A percentile compares a stretch with the other conserved stretches of the same genome.
Conservation (phyloP, 2,329 filamentous ascomycete genomes). For the Aspergillus floridensis region DNA sequence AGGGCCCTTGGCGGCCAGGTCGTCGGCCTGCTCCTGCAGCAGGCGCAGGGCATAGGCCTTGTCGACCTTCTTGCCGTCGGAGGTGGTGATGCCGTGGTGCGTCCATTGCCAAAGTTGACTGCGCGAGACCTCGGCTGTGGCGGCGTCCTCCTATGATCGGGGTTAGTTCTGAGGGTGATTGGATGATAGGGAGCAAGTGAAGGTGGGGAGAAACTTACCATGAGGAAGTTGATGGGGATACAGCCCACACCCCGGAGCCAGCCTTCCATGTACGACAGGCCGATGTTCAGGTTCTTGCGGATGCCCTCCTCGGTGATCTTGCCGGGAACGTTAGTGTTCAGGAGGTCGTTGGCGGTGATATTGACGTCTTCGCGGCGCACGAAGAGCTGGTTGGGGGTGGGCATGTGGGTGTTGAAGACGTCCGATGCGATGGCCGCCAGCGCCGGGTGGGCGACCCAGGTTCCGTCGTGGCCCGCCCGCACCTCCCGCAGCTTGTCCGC, state of each 20-base stretch:
- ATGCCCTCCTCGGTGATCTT: conserved; percentile 91
- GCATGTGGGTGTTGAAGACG: conserved; percentile 98
- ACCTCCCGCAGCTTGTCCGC: conserved; percentile 96
- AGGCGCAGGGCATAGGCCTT: conserved; percentile 86
- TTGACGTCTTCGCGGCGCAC: conserved; percentile 83
- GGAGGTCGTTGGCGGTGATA: conserved; percentile 81
- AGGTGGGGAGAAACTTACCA: conserved; percentile 52
- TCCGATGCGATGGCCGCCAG: conserved; percentile 84
- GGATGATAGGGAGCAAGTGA: not conserved
- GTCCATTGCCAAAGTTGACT: conserved; percentile 98
- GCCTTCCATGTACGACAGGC: conserved; percentile 96
- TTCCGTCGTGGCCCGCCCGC: conserved; percentile 90
- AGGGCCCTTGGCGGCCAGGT: conserved; percentile 69
- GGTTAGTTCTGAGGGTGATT: too few species aligned
- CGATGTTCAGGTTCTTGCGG: conserved; percentile 96
- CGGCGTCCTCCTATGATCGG: conserved; percentile 95
- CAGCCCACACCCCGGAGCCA: conserved; percentile 95
- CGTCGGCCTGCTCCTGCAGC: conserved; percentile 78
- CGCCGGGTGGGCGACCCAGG: conserved; percentile 96
- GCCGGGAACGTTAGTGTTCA: conserved; percentile 98
- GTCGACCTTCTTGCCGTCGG: conserved; percentile 87
- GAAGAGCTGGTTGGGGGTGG: conserved; percentile 94
- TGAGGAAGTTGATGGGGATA: conserved; percentile 95
- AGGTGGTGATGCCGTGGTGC: conserved; percentile 68
- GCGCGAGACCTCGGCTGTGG: conserved; percentile 92